Conservation (phyloP, 805 yeast genomes). For the Kuraishia floccosa region DNA sequence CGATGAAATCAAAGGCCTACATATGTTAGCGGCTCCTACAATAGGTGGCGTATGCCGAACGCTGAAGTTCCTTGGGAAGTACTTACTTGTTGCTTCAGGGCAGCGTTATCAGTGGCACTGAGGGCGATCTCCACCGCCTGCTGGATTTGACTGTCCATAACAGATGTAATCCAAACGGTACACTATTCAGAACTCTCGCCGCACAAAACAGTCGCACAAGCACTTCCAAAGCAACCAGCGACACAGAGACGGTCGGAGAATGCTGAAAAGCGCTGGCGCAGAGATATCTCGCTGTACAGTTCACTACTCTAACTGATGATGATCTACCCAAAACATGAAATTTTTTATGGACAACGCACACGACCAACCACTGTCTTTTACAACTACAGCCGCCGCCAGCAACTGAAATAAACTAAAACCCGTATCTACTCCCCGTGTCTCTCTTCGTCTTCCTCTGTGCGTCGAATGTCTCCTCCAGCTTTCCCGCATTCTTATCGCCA, state of each 20-base stretch:
- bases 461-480: constrained; percentile 10
- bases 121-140: constrained; percentile 84
- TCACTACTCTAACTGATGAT: too few species aligned
- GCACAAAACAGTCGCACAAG: too few species aligned
- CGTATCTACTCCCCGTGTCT: constrained; percentile 8
- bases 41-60: not conserved
- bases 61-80: not conserved
- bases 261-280: too few species aligned
- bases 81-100: constrained; percentile 42
- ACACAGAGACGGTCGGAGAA: too few species aligned
- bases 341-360: too few species aligned
- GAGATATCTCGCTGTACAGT: too few species aligned
- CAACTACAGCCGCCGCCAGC: too few species aligned
- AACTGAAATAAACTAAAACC: constrained; percentile 8
- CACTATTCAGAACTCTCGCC: too few species aligned
- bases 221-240: too few species aligned
- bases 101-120: constrained; percentile 52
- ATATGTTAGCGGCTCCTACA: constrained; percentile 6
- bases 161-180: too few species aligned
- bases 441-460: constrained; percentile 7
- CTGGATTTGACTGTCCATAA: constrained; percentile 54
- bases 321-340: too few species aligned
- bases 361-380: too few species aligned
- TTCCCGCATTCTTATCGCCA: constrained; percentile 15
- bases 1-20: constrained; percentile 40